phyloP scores from a whole-genome alignment of 108 stramenopile species.

The Mediolabrus comicus region DNA sequence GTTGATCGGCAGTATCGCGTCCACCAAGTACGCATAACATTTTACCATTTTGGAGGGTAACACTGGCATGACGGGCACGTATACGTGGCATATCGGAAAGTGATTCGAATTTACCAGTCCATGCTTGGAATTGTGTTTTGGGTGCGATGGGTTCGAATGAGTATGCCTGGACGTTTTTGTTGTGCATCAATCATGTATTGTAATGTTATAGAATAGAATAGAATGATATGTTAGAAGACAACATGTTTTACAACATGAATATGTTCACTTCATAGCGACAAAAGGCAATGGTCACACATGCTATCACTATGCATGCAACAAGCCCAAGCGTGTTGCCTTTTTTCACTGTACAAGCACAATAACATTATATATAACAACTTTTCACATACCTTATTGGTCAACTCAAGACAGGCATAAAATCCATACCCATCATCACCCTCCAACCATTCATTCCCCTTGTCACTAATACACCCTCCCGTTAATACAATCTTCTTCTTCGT shows the following conservation, averaged over 20 bases:
- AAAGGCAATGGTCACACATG: too few species aligned
- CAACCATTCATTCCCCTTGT: constrained; percentile 26
- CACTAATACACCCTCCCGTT: constrained; percentile 58
- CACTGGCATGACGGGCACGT: constrained; percentile 56
- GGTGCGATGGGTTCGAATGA: constrained; percentile 19
- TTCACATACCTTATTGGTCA: constrained; percentile 10
- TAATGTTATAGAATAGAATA: too few species aligned
- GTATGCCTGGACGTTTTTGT: constrained; percentile 3
- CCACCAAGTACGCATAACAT: constrained; percentile 56
- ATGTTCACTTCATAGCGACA: too few species aligned
- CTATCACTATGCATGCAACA: too few species aligned
- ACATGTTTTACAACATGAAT: too few species aligned
- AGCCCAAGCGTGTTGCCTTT: too few species aligned
- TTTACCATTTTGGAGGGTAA: constrained; percentile 28
- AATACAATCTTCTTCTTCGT: constrained; percentile 12
- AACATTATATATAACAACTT: not conserved
- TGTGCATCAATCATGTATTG: too few species aligned
- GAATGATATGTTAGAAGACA: too few species aligned
- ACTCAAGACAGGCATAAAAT: constrained; percentile 16
- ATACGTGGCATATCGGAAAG: constrained; percentile 47
- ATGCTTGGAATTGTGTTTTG: not conserved
- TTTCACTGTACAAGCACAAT: not conserved
- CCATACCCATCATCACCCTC: constrained; percentile 10
- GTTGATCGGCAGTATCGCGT: constrained; percentile 35
- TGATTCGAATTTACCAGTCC: constrained; percentile 25